Conservation (phyloP, 1,139 yeast species). For the Geotrichum australiense region DNA sequence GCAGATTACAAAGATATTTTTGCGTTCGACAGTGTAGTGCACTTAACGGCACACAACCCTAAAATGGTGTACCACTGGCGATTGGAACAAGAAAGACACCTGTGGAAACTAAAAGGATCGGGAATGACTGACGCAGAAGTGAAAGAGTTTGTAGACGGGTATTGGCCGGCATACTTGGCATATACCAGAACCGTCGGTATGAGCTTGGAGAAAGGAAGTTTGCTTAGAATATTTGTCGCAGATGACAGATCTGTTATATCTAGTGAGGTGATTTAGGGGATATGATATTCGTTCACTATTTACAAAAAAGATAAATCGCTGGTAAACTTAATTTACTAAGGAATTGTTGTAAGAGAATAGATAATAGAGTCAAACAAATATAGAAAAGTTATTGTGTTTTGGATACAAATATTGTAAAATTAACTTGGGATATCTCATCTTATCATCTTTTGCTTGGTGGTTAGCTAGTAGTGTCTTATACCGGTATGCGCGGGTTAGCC, state of each 20-base stretch:
- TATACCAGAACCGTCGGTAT: slow-evolving; percentile 46
- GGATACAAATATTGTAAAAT: no score
- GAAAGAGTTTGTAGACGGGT: slow-evolving; percentile 60
- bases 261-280: neutral
- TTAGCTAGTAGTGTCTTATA: no score
- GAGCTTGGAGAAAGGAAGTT: neutral
- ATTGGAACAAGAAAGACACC: slow-evolving; percentile 69
- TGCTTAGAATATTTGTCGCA: slow-evolving; percentile 4
- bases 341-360: no score
- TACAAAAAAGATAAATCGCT: no score
- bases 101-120: slow-evolving; percentile 47
- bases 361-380: neutral
- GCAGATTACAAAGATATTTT: slow-evolving; percentile 53
- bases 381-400: no score
- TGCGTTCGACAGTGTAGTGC: slow-evolving; percentile 53
- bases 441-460: no score
- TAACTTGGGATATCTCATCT: no score
- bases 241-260: slow-evolving; percentile 1
- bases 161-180: slow-evolving; percentile 77
- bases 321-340: no score
- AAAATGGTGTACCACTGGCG: slow-evolving; percentile 75
- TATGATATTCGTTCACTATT: no score
- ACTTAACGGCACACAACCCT: slow-evolving; percentile 51
- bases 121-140: slow-evolving; percentile 83
- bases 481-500: no score